Conservation (phyloP, 192 early-diverging fungal genomes). For the Phycomyces blakesleeanus region DNA sequence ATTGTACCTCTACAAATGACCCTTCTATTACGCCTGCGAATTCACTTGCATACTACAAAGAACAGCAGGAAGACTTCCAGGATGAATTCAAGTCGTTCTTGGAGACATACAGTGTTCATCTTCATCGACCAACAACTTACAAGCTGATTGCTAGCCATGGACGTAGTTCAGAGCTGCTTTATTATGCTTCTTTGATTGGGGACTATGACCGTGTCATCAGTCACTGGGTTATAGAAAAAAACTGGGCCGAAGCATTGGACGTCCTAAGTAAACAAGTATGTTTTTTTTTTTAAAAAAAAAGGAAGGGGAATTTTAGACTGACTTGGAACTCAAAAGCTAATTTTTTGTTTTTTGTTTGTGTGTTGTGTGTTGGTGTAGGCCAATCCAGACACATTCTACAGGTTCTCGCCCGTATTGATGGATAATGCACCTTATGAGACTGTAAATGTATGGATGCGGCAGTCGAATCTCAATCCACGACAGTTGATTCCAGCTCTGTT, state of each 20-base stretch:
- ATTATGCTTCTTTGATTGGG: conserved; percentile 76
- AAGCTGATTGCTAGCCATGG: conserved; percentile 86
- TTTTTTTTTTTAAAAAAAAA: too few relatives aligned
- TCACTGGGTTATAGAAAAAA: conserved; percentile 76
- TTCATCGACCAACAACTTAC: conserved; percentile 72
- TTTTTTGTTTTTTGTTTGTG: not conserved
- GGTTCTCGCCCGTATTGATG: conserved; percentile 83
- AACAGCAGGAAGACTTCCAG: conserved; percentile 56
- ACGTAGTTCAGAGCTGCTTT: conserved; percentile 73
- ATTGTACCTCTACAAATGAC: conserved; percentile 4
- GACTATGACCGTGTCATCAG: conserved; percentile 86
- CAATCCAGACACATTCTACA: conserved; percentile 81
- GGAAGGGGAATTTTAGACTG: too few relatives aligned
- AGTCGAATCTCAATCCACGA: conserved; percentile 76
- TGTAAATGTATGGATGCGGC: conserved; percentile 84
- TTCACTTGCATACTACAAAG: conserved; percentile 42
- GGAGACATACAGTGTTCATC: conserved; percentile 57
- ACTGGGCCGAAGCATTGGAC: conserved; percentile 73
- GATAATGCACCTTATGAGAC: conserved; percentile 79
- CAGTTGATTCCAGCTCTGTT: conserved; percentile 86
- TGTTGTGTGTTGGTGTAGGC: conserved; percentile 37
- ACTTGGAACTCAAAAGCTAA: not conserved
- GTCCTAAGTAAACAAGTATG: conserved; percentile 73
- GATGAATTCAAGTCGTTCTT: conserved; percentile 75
- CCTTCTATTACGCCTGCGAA: conserved; percentile 32